A percentile compares a stretch with the other conserved stretches of the same genome.
These are phyloP conservation scores for Russula brevipes DNA, from an alignment of 768 basidiomycete species.

Conservation along the genomic window DNA sequence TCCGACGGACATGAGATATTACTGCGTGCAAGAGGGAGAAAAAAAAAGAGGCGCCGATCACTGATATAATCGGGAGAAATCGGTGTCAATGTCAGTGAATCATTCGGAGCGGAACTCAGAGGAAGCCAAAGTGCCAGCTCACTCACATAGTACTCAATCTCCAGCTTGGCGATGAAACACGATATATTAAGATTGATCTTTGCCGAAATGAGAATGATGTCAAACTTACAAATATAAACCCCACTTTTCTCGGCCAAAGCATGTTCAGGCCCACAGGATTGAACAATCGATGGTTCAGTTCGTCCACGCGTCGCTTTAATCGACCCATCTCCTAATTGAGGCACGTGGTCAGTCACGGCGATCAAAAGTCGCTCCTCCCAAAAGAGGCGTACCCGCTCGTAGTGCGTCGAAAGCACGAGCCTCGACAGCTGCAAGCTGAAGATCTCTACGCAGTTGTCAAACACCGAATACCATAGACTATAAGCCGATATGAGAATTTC, in stretches of 20 bases:
- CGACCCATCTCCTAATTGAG: slow-evolving; percentile 66
- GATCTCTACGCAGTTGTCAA: slow-evolving; percentile 77
- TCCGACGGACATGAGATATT: neutral
- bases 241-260: slow-evolving; percentile 77
- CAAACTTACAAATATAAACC: slow-evolving; percentile 83
- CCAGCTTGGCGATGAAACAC: slow-evolving; percentile 54
- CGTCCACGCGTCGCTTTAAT: slow-evolving; percentile 56
- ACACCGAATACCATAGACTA: slow-evolving; percentile 60
- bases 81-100: slow-evolving; percentile 4
- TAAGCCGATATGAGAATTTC: slow-evolving; percentile 82
- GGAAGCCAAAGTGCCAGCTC: slow-evolving; percentile 32
- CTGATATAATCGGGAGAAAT: slow-evolving; percentile 11
- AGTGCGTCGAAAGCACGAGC: slow-evolving; percentile 66
- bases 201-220: neutral
- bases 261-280: slow-evolving; percentile 87
- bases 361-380: neutral
- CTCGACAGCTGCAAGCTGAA: slow-evolving; percentile 77
- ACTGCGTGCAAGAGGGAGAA: neutral
- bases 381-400: slow-evolving; percentile 58
- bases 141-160: slow-evolving; percentile 93
- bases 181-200: neutral
- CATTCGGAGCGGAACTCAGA: neutral
- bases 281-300: slow-evolving; percentile 67
- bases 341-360: neutral
- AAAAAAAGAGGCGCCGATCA: slow-evolving; percentile 7